Percentiles rank a stretch among this genome's conserved stretches.
These are phyloP conservation scores for Scedosporium apiospermum DNA, from an alignment of 2,329 filamentous ascomycete species.

Conservation along the genomic window DNA sequence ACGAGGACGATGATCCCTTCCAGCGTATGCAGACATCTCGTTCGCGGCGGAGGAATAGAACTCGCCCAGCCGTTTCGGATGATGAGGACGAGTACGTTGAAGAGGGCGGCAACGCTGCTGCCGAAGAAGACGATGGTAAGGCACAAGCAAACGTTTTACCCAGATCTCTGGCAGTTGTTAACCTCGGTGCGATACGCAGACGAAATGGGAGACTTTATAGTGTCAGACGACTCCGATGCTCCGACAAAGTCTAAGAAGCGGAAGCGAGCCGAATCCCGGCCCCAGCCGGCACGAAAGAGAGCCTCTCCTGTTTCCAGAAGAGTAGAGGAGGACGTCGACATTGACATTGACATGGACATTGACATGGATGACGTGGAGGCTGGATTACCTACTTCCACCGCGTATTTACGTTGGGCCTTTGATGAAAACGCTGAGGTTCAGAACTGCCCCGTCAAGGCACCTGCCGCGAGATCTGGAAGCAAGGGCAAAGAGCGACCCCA, in stretches of 20 bases:
- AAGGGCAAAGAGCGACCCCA: slow-evolving; percentile 59
- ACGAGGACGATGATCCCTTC: slow-evolving; percentile 51
- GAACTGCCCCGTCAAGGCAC: slow-evolving; percentile 11
- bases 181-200: slow-evolving; percentile 23
- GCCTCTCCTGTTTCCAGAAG: slow-evolving; percentile 42
- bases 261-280: slow-evolving; percentile 53
- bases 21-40: slow-evolving; percentile 7
- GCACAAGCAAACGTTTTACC: not conserved
- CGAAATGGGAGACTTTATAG: slow-evolving; percentile 82
- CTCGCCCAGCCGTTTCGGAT: slow-evolving; percentile 54
- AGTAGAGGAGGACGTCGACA: slow-evolving; percentile 26
- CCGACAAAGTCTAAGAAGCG: slow-evolving; percentile 56
- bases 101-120: slow-evolving; percentile 49
- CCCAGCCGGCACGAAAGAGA: slow-evolving; percentile 50
- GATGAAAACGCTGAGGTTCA: slow-evolving; percentile 31
- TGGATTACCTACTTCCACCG: not conserved
- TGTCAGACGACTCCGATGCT: slow-evolving; percentile 69
- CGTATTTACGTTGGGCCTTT: slow-evolving; percentile 62
- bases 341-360: slow-evolving; percentile 40
- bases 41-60: slow-evolving; percentile 27
- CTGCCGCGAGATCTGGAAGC: slow-evolving; percentile 12
- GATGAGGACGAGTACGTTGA: slow-evolving; percentile 61
- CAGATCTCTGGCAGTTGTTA: not conserved
- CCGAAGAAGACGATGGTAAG: slow-evolving; percentile 54
- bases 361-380: slow-evolving; percentile 38